Base-by-base conservation (phyloP, 163 green algal species). In the Trebouxia gelatinosa region DNA sequence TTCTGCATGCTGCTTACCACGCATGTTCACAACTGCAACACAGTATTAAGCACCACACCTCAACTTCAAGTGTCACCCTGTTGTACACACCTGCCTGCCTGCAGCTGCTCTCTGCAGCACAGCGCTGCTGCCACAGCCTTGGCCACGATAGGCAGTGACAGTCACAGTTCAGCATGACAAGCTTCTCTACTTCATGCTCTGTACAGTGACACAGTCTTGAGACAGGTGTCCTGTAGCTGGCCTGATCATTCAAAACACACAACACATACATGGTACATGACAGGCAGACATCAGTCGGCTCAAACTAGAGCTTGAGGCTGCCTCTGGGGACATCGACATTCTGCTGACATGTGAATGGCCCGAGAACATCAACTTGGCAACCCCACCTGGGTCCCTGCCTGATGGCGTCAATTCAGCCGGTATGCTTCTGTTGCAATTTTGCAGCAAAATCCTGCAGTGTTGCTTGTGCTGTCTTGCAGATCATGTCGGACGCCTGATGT, bases 261-360 rank as follows among this genome's bases (percentile, higher is more conserved):
- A n/a, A n/a, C n/a, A 19, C n/a, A n/a, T n/a, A n/a, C n/a, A n/a
- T n/a, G n/a, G n/a, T 70, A 16, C 61, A 70, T 37, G 64, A 28
- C 75, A 83, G 67, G 74, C 82, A 39, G 84, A 87, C 79, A 72
- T 90, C 50, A 62, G 80, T 34, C 28, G 17, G 0, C 16, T 95
- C 19, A 87, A 90, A 70, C 40, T 83, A n/a, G 74, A 82, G 35
- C 50, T 95, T 32, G 77, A 87, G 29, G 59, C 75, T 21, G 75
- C 87, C 17, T 80, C 87, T 38, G 92, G 91, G 0, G 93, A 97
- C 46, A 81, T 97, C 6, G 93, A 97, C 78, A 29, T 97, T 31
- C 81, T 97, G 57, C 84, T 97, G 4, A 97, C 92, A 0, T 91
- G 85, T 70, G 91, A 97, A 70, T 97, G 93, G 93, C 92, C 93